phyloP scores from a whole-genome alignment of 2,329 filamentous ascomycete genomes.

The Chrysosporium keratinophilum region DNA sequence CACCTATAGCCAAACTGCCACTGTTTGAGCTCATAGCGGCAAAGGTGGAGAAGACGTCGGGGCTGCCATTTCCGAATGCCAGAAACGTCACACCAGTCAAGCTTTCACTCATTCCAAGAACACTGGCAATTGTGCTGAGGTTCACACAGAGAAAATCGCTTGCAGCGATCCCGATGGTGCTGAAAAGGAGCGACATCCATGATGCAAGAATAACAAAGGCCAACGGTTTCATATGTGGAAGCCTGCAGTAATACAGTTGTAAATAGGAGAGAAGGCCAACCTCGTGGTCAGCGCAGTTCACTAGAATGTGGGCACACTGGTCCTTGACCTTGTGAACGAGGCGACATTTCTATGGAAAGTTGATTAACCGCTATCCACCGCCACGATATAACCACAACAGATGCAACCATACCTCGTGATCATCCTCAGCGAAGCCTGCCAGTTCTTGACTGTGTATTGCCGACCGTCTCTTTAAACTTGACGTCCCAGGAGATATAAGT shows the following conservation, averaged over 20 bases:
- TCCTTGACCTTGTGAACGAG: slow-evolving; percentile 66
- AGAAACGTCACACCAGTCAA: slow-evolving; percentile 92
- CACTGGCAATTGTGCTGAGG: slow-evolving; percentile 77
- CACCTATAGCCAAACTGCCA: slow-evolving; percentile 90
- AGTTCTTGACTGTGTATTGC: slow-evolving; percentile 18
- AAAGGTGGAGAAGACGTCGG: slow-evolving; percentile 97
- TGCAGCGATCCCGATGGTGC: slow-evolving; percentile 92
- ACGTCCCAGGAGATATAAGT: not conserved
- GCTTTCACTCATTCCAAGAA: slow-evolving; percentile 89
- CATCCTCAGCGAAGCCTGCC: not conserved
- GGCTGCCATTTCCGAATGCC: slow-evolving; percentile 94
- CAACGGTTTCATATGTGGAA: slow-evolving; percentile 57
- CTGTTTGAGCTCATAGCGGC: slow-evolving; percentile 95
- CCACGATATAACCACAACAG: not conserved
- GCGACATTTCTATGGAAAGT: slow-evolving; percentile 49
- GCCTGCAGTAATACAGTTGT: slow-evolving; percentile 76
- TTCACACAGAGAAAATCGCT: slow-evolving; percentile 99
- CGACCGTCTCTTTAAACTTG: slow-evolving; percentile 17
- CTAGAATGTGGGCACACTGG: slow-evolving; percentile 74
- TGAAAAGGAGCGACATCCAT: slow-evolving; percentile 86
- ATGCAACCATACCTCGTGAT: slow-evolving; percentile 12
- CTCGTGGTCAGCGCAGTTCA: slow-evolving; percentile 79
- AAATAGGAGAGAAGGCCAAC: slow-evolving; percentile 84
- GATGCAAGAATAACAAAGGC: slow-evolving; percentile 68
- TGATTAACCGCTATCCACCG: not conserved